These are phyloP conservation scores for Fagopyrum tataricum DNA, from an alignment of 148 eudicot genomes.

Conservation along the genomic window DNA sequence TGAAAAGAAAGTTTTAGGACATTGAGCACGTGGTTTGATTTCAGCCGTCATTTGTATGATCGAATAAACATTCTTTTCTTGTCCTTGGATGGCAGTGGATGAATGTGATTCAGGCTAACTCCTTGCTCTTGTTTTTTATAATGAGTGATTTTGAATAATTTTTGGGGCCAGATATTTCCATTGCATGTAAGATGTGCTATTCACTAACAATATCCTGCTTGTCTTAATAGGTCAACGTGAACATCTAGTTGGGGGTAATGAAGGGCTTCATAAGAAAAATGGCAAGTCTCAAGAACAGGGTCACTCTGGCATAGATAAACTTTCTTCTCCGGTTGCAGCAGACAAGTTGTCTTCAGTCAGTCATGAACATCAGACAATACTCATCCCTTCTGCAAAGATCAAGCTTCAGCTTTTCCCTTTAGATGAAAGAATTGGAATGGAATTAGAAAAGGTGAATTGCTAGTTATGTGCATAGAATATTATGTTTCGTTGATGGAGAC, in stretches of 20 bases:
- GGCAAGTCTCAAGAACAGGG: too few relatives aligned
- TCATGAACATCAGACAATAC: slow-evolving; percentile 14
- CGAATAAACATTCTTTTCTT: too few relatives aligned
- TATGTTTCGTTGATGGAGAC: too few relatives aligned
- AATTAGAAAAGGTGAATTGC: too few relatives aligned
- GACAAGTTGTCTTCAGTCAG: slow-evolving; percentile 11
- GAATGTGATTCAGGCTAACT: background rate
- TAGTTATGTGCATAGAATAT: too few relatives aligned
- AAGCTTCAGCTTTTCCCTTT: slow-evolving; percentile 86
- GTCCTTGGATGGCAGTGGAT: too few relatives aligned
- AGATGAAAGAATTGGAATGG: slow-evolving; percentile 49
- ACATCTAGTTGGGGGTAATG: background rate
- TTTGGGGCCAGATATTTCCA: background rate
- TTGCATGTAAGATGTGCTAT: background rate
- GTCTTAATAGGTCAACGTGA: background rate
- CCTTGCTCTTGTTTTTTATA: background rate
- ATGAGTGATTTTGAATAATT: background rate
- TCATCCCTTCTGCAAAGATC: slow-evolving; percentile 44
- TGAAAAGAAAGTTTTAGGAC: too few relatives aligned
- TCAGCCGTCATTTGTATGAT: too few relatives aligned
- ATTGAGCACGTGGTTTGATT: too few relatives aligned
- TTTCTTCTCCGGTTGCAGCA: too few relatives aligned
- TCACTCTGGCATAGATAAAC: too few relatives aligned
- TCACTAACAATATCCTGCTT: background rate
- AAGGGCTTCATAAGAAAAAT: too few relatives aligned